These are phyloP conservation scores for Curvularia verruculosa DNA, from an alignment of 2,329 filamentous ascomycete species.

Conservation along the genomic window DNA sequence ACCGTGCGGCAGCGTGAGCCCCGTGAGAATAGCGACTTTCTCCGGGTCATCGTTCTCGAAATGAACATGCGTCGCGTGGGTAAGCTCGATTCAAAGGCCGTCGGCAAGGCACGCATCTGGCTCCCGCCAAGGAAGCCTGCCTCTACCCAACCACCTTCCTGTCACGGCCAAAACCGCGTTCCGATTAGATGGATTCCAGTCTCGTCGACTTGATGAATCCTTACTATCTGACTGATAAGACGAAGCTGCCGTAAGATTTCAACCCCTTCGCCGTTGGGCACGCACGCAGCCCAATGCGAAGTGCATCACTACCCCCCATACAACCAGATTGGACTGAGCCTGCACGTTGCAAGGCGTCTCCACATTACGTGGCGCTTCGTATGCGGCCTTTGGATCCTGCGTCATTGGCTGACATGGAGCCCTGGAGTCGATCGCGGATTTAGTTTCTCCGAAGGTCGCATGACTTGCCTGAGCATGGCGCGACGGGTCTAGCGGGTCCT, in stretches of 20 bases:
- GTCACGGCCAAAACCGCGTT: constrained; percentile 35
- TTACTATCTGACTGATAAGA: constrained; percentile 15
- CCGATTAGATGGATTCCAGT: constrained; percentile 47
- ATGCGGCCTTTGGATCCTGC: constrained; percentile 5
- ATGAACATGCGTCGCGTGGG: constrained; percentile 71
- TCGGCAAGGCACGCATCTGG: constrained; percentile 65
- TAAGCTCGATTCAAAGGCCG: constrained; percentile 63
- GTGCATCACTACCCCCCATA: constrained; percentile 10
- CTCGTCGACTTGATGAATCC: constrained; percentile 25
- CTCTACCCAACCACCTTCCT: constrained; percentile 34
- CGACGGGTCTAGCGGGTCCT: constrained; percentile 12
- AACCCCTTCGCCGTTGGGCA: constrained; percentile 26
- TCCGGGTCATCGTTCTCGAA: constrained; percentile 68
- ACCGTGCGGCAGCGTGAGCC: constrained; percentile 65
- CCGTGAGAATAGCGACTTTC: constrained; percentile 67
- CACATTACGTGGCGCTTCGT: constrained; percentile 3
- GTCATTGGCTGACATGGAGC: constrained; percentile 17
- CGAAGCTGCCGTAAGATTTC: constrained; percentile 3
- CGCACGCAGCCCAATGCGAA: constrained; percentile 17
- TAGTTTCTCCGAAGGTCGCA: constrained; percentile 25
- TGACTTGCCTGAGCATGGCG: constrained; percentile 20
- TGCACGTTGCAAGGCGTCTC: constrained; percentile 9
- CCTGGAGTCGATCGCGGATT: constrained; percentile 22
- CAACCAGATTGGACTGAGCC: constrained; percentile 8
- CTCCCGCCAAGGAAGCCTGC: constrained; percentile 60